Conservation (phyloP, 768 basidiomycete species). For the Phlebiopsis flavidoalba region DNA sequence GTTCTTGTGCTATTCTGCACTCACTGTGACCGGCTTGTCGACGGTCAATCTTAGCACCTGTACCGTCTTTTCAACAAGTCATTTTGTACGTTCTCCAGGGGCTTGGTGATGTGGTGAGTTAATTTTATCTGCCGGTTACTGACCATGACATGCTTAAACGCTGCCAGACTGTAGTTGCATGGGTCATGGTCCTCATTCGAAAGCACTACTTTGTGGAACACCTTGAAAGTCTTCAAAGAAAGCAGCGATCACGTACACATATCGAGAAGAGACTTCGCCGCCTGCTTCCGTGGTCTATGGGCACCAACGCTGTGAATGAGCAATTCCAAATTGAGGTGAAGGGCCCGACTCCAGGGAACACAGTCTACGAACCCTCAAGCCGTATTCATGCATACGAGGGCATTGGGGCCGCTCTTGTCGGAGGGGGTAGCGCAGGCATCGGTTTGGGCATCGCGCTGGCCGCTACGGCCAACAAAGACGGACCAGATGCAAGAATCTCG, state of each 20-base stretch:
- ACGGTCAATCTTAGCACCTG: conserved; percentile 47
- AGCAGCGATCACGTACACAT: background rate
- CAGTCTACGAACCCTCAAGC: background rate
- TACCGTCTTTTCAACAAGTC: conserved; percentile 43
- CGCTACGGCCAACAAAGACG: background rate
- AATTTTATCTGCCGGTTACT: conserved; percentile 5
- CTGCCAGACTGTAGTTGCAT: conserved; percentile 43
- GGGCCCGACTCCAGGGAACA: background rate
- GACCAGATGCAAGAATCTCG: background rate
- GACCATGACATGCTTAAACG: background rate
- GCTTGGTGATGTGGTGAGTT: conserved; percentile 29
- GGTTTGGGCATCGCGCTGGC: conserved; percentile 16
- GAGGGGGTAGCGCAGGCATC: conserved; percentile 11
- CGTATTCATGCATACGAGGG: conserved; percentile 15
- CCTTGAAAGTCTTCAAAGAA: conserved; percentile 10
- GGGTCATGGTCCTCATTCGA: conserved; percentile 64
- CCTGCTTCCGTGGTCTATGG: background rate
- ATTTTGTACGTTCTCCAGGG: conserved; percentile 52
- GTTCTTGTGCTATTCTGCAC: conserved; percentile 58
- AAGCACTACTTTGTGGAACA: conserved; percentile 33
- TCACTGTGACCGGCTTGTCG: conserved; percentile 38
- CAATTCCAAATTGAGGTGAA: background rate
- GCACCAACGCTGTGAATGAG: background rate
- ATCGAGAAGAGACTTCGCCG: background rate
- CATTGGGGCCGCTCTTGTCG: conserved; percentile 20